Evolutionary conservation across 1,284 basidiomycete species (phyloP), one percentile per base, ranked within the genome.

Genomic region (Apiotrichum sp.): DNA sequence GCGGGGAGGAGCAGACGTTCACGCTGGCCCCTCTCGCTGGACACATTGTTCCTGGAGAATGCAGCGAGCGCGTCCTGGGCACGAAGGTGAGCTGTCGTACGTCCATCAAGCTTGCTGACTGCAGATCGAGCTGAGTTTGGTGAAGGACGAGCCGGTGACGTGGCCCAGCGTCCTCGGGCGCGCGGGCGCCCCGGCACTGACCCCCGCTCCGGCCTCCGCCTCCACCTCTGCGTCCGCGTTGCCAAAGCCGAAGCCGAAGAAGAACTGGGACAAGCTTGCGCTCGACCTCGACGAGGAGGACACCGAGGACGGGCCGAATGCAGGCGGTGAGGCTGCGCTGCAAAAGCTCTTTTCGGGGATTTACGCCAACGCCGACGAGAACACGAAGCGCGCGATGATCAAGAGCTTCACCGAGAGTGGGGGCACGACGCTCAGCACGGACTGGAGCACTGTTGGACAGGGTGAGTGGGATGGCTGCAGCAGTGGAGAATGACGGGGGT

Each of bases 321-420:
- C 65, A 7, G 72, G 76, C 9, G 77, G 75, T 9, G 72, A 75
- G 34, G 67, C 66, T 6, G 66, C 64, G 11, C 55, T 75, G 5
- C 67, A 73, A 52, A 67, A 73, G 50, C 69, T 80, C 46, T 80
- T 80, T 61, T 69, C 76, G 35, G 66, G 71, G 77, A 83, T 97
- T 57, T 97, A 88, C 68, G 80, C 80, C 3, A 86, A 87, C 68
- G 88, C 90, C 10, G 90, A 95, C 68, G 88, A 90, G 0, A 88
- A 96, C 67, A 90, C 90, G 3, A 84, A 81, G 66, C 82, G 85
- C 41, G 93, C 93, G 0, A 97, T 97, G 91, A 85, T 96, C 84
- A 97, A 97, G 82, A 92, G 89, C 71, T 96, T 89, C 72, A 81
- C 82, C 56, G 91, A 95, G 78, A 90, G 87, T 63, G 89, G 89